Percentiles rank a stretch among this genome's conserved stretches.
Evolutionary conservation across 2,329 filamentous ascomycete genomes (phyloP).

Genomic region (Phaeosphaeria sp.): DNA sequence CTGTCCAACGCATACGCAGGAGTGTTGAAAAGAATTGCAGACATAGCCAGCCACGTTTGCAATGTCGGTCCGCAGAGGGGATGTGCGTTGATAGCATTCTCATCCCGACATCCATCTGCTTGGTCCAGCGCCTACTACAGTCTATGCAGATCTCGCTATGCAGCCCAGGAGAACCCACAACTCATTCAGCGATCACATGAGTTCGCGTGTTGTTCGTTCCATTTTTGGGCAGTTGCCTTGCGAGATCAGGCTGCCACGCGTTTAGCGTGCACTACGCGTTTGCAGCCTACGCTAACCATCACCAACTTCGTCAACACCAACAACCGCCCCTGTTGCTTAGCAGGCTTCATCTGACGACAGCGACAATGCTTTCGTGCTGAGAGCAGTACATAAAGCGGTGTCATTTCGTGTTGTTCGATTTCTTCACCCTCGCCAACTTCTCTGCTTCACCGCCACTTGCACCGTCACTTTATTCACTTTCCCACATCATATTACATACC

Average conservation of each 20-base stretch:
- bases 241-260: neutral
- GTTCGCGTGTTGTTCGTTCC: neutral
- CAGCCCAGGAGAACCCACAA: neutral
- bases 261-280: neutral
- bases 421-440: neutral
- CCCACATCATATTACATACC: conserved; percentile 9
- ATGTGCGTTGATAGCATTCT: too few relatives aligned
- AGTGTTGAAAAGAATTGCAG: too few relatives aligned
- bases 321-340: neutral
- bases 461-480: conserved; percentile 2
- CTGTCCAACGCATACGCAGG: too few relatives aligned
- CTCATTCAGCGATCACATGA: neutral
- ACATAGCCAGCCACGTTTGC: too few relatives aligned
- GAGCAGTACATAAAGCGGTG: neutral
- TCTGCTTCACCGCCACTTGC: neutral
- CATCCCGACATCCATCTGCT: neutral
- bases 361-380: neutral
- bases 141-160: neutral
- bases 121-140: neutral
- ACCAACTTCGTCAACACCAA: neutral
- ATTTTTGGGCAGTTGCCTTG: neutral
- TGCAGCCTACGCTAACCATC: neutral
- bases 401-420: conserved; percentile 6
- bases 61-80: too few relatives aligned
- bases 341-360: neutral